These are phyloP conservation scores for Neospora caninum DNA, from an alignment of 169 alveolate species.

Conservation along the genomic window DNA sequence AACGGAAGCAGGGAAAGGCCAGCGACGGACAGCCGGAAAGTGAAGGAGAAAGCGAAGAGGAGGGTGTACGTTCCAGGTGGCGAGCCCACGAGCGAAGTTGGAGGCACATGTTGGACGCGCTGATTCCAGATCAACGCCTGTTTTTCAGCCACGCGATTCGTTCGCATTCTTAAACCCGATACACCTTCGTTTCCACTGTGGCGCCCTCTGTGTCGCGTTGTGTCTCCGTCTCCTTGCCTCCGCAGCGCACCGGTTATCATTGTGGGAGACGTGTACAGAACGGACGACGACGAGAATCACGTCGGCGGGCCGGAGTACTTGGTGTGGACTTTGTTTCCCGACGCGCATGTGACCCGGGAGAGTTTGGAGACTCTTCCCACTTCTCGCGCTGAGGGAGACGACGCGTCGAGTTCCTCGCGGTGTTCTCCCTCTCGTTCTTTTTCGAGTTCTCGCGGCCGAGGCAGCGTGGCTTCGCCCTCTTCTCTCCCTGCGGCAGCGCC, in stretches of 20 bases:
- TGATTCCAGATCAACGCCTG: too few relatives aligned
- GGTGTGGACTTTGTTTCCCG: background rate
- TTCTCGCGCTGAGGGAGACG: background rate
- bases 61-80: background rate
- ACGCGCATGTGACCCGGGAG: background rate
- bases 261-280: background rate
- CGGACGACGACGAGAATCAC: background rate
- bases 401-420: background rate
- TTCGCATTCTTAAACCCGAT: too few relatives aligned
- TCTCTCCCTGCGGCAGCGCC: background rate
- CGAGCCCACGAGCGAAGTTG: too few relatives aligned
- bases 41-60: background rate
- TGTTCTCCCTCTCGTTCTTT: background rate
- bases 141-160: too few relatives aligned
- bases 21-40: background rate
- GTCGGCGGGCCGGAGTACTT: conserved; percentile 18
- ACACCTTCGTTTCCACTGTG: too few relatives aligned
- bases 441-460: background rate
- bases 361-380: background rate
- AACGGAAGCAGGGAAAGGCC: background rate
- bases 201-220: background rate
- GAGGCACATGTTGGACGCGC: too few relatives aligned
- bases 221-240: background rate
- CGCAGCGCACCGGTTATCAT: background rate
- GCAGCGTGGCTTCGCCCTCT: too few relatives aligned